Conservation (phyloP, 352 stramenopile species). For the Pythium brachiatum region DNA sequence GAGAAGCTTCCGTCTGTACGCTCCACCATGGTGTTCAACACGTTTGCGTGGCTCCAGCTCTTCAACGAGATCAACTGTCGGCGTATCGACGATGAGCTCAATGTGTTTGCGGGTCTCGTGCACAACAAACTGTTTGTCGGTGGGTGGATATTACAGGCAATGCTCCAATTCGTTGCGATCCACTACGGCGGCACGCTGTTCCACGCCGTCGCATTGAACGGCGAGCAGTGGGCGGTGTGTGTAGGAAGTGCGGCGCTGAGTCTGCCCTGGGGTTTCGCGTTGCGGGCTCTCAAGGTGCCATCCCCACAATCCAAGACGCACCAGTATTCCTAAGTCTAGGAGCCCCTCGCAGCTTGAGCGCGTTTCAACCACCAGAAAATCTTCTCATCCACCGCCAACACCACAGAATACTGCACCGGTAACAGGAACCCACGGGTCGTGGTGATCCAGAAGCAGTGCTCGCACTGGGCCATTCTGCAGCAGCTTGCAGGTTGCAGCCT, state of each 20-base stretch:
- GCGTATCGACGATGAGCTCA: conserved; percentile 87
- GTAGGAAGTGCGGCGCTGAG: conserved; percentile 40
- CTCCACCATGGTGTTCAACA: conserved; percentile 97
- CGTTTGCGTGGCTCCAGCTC: conserved; percentile 97
- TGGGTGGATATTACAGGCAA: conserved; percentile 89
- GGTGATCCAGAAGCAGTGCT: no score
- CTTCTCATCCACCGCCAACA: no score
- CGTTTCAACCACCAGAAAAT: no score
- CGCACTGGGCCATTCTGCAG: no score
- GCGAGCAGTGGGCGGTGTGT: conserved; percentile 48
- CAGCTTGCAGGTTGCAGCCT: no score
- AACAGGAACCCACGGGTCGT: no score
- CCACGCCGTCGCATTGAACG: conserved; percentile 48
- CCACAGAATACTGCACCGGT: no score
- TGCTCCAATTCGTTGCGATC: conserved; percentile 94
- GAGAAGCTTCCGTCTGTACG: conserved; percentile 59
- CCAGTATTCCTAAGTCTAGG: no score
- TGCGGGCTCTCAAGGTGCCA: conserved; percentile 22
- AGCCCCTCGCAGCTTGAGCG: no score
- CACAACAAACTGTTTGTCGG: conserved; percentile 92
- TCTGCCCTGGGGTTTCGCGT: conserved; percentile 45
- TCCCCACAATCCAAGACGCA: no score
- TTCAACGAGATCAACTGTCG: conserved; percentile 87
- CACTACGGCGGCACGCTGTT: conserved; percentile 87
- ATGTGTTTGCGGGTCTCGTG: conserved; percentile 91